A percentile compares a stretch with the other conserved stretches of the same genome.
Evolutionary conservation across 1,139 yeast species (phyloP).

Genomic region (Candida smagusa): DNA sequence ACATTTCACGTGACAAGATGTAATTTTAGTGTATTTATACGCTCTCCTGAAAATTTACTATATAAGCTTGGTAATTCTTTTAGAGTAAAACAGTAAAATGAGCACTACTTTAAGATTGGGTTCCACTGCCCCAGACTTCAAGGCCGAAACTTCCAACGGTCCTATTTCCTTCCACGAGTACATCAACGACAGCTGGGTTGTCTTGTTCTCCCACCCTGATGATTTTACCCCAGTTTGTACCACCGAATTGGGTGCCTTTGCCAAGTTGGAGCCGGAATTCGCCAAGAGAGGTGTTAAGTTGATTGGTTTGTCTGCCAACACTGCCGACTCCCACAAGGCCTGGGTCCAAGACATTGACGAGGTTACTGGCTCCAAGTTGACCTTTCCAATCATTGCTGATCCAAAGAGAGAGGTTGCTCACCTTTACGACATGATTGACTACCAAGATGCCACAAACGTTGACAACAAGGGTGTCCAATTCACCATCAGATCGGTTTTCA

Average conservation of each 20-base stretch:
- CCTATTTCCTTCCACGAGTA: conserved; percentile 77
- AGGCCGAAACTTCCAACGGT: conserved; percentile 75
- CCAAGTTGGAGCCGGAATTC: conserved; percentile 80
- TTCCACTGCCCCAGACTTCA: conserved; percentile 79
- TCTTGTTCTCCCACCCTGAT: conserved; percentile 88
- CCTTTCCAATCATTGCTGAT: conserved; percentile 88
- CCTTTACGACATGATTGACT: conserved; percentile 87
- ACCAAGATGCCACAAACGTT: conserved; percentile 78
- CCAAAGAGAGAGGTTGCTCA: conserved; percentile 75
- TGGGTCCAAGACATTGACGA: conserved; percentile 92
- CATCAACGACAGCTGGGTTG: conserved; percentile 79
- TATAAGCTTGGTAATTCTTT: conserved; percentile 1
- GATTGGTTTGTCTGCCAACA: conserved; percentile 82
- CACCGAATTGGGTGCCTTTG: conserved; percentile 90
- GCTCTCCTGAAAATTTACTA: conserved; percentile 5
- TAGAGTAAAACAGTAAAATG: conserved; percentile 3
- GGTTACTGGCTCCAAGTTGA: conserved; percentile 64
- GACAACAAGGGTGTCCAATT: conserved; percentile 59
- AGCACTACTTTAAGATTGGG: conserved; percentile 28
- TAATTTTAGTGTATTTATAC: conserved; percentile 3
- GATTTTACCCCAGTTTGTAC: conserved; percentile 96
- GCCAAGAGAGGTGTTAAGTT: conserved; percentile 76
- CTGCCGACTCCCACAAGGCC: conserved; percentile 67
- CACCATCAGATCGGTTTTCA: conserved; percentile 84
- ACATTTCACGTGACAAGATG: conserved; percentile 10